phyloP scores from a whole-genome alignment of 768 basidiomycete genomes.

The Suillus lakei region DNA sequence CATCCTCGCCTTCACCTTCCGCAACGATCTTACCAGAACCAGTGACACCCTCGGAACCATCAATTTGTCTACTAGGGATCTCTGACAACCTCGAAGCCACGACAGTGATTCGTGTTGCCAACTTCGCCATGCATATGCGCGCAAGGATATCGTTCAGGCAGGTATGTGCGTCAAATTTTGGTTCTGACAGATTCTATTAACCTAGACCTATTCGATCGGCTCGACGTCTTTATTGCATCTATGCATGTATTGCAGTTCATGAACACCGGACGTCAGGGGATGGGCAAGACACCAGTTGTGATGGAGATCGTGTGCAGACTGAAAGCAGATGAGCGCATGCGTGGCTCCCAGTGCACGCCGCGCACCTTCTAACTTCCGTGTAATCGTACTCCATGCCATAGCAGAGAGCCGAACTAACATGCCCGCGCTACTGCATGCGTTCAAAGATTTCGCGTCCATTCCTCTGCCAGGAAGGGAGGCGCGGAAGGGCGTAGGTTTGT shows the following conservation, averaged over 20 bases:
- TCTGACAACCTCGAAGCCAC: conserved; percentile 64
- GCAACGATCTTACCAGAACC: background rate
- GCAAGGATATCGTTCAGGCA: conserved; percentile 52
- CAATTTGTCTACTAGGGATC: conserved; percentile 61
- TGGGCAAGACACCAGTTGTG: no score
- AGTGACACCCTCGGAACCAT: background rate
- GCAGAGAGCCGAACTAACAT: conserved; percentile 72
- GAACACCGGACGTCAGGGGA: conserved; percentile 78
- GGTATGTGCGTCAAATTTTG: conserved; percentile 42
- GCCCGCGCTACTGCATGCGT: conserved; percentile 68
- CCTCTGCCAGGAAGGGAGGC: conserved; percentile 76
- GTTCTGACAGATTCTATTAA: conserved; percentile 10
- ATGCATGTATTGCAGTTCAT: no score
- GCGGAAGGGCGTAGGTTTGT: conserved; percentile 70
- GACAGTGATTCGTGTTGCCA: conserved; percentile 57
- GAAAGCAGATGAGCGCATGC: conserved; percentile 61
- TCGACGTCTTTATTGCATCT: no score
- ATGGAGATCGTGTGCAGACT: no score
- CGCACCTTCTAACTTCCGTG: conserved; percentile 59
- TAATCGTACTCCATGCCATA: conserved; percentile 76
- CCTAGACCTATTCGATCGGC: background rate
- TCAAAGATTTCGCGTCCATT: conserved; percentile 79
- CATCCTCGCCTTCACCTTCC: background rate
- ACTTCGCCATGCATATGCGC: conserved; percentile 62
- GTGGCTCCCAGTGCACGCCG: conserved; percentile 54